phyloP scores from a whole-genome alignment of 2,329 filamentous ascomycete species.

The Plectosphaerella cucumerina region DNA sequence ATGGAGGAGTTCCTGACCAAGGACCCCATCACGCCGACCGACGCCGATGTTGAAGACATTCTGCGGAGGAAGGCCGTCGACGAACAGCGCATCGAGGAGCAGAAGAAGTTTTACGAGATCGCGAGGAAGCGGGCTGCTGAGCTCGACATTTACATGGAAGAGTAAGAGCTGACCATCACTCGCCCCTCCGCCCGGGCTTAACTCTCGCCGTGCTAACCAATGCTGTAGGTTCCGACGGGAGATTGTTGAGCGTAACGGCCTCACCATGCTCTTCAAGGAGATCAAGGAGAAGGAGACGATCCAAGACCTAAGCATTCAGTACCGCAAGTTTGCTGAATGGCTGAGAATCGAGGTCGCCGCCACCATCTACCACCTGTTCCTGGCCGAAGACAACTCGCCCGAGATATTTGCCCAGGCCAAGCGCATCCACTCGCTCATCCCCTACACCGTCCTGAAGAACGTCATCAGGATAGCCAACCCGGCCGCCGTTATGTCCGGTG shows the following conservation, averaged over 20 bases:
- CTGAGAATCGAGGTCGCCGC: constrained; percentile 94
- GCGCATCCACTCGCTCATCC: constrained; percentile 89
- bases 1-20: constrained; percentile 79
- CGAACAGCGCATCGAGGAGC: constrained; percentile 83
- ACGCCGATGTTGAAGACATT: constrained; percentile 83
- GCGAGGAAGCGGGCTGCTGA: constrained; percentile 85
- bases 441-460: constrained; percentile 91
- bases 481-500: constrained; percentile 92
- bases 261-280: constrained; percentile 89
- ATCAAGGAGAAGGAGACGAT: constrained; percentile 89
- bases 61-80: constrained; percentile 76
- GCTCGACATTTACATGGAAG: constrained; percentile 96
- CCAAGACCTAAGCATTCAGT: constrained; percentile 84
- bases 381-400: constrained; percentile 96
- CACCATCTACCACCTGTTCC: constrained; percentile 93
- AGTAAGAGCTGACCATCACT: constrained; percentile 45
- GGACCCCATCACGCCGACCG: constrained; percentile 68
- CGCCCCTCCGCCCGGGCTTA: no score
- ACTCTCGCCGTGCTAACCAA: constrained; percentile 17
- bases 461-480: constrained; percentile 96
- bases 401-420: constrained; percentile 93
- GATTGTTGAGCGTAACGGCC: constrained; percentile 69
- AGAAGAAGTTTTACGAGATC: constrained; percentile 92
- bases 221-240: constrained; percentile 58
- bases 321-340: constrained; percentile 98